A percentile compares a stretch with the other conserved stretches of the same genome.
Conservation (phyloP, 106 monocot genomes). For the Dioscorea zingiberensis region DNA sequence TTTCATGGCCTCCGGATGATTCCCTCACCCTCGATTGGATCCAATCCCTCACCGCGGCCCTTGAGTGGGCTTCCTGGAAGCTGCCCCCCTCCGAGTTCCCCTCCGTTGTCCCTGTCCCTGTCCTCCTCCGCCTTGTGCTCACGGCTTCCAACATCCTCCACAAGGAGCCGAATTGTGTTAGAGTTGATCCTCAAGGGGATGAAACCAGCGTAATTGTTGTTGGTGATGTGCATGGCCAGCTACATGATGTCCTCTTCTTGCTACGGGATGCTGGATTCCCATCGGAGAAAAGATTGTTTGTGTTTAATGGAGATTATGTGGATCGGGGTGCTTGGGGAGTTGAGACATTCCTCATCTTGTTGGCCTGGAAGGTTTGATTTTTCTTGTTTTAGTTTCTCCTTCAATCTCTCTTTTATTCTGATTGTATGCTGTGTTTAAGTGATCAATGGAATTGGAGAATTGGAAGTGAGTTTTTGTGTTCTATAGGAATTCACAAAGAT, state of each 20-base stretch:
- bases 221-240: slow-evolving; percentile 95
- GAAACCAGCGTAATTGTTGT: slow-evolving; percentile 56
- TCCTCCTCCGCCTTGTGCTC: slow-evolving; percentile 54
- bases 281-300: slow-evolving; percentile 52
- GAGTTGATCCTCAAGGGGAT: slow-evolving; percentile 26
- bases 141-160: slow-evolving; percentile 78
- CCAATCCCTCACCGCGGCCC: slow-evolving; percentile 32
- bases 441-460: not conserved
- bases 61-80: slow-evolving; percentile 67
- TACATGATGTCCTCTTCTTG: slow-evolving; percentile 84
- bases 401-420: not conserved
- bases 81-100: slow-evolving; percentile 61
- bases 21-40: slow-evolving; percentile 60
- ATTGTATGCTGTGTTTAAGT: not conserved
- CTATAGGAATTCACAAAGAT: too few relatives aligned
- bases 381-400: not conserved
- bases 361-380: slow-evolving; percentile 85
- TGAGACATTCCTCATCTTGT: slow-evolving; percentile 82
- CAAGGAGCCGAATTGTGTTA: slow-evolving; percentile 74
- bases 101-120: slow-evolving; percentile 47
- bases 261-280: slow-evolving; percentile 66
- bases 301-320: slow-evolving; percentile 98
- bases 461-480: too few relatives aligned
- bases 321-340: slow-evolving; percentile 97
- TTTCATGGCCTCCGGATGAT: slow-evolving; percentile 64